A percentile compares a stretch with the other conserved stretches of the same genome.
These are phyloP conservation scores for Sphaerulina musiva DNA, from an alignment of 2,329 filamentous ascomycete genomes.

Conservation along the genomic window DNA sequence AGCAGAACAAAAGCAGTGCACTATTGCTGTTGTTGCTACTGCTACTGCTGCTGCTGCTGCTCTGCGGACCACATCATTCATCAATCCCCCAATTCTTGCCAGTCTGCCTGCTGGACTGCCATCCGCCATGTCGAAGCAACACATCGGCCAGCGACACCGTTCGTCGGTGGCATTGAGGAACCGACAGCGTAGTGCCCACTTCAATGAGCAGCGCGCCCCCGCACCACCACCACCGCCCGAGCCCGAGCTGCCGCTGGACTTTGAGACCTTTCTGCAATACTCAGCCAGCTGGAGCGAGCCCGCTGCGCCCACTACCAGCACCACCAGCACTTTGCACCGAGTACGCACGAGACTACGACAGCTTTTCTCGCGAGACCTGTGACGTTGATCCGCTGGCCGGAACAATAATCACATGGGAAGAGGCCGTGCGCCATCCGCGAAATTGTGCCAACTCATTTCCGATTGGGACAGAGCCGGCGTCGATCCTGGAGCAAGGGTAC, in stretches of 20 bases:
- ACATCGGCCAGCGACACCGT: neutral
- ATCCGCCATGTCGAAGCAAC: neutral
- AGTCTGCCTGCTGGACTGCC: neutral
- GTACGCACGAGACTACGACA: constrained; percentile 4
- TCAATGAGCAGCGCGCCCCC: constrained; percentile 2
- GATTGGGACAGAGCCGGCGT: too few relatives aligned
- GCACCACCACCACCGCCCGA: neutral
- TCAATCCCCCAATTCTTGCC: too few relatives aligned
- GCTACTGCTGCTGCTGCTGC: too few relatives aligned
- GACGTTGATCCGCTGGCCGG: neutral
- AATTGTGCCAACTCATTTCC: neutral
- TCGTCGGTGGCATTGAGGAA: neutral
- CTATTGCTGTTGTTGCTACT: too few relatives aligned
- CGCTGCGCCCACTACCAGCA: constrained; percentile 4
- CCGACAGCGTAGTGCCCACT: constrained; percentile 2
- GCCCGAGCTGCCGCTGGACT: neutral
- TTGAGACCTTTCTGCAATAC: constrained; percentile 4
- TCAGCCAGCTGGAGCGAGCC: constrained; percentile 2
- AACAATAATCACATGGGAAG: neutral
- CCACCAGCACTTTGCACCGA: constrained; percentile 11
- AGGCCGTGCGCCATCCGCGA: neutral
- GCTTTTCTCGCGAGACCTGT: constrained; percentile 2
- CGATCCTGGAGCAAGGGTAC: too few relatives aligned
- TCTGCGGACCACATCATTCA: too few relatives aligned
- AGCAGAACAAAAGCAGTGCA: too few relatives aligned